Evolutionary conservation across 2,329 filamentous ascomycete genomes (phyloP).

Genomic region (Purpureocillium lavendulum): DNA sequence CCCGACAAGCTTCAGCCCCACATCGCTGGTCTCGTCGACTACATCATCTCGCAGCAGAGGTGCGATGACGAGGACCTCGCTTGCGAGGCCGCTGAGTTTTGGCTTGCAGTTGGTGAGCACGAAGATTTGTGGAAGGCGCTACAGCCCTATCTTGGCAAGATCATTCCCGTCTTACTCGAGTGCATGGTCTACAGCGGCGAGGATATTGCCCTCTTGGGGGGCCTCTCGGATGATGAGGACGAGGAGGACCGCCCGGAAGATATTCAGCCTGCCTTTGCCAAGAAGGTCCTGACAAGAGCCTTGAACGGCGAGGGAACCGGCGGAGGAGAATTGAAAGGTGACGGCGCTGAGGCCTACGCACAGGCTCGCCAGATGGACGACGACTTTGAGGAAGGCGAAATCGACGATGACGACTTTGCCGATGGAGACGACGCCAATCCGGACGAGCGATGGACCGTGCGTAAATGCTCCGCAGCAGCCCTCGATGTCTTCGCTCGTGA

Average conservation of each 20-base stretch:
- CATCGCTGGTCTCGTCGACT: conserved; percentile 80
- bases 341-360: conserved; percentile 35
- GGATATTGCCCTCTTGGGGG: conserved; percentile 77
- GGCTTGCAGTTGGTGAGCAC: conserved; percentile 89
- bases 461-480: conserved; percentile 94
- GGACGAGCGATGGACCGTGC: conserved; percentile 88
- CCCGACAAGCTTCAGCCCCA: conserved; percentile 88
- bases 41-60: conserved; percentile 84
- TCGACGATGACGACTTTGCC: conserved; percentile 64
- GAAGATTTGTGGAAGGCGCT: conserved; percentile 68
- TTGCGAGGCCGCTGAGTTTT: conserved; percentile 94
- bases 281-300: conserved; percentile 50
- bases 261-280: conserved; percentile 87
- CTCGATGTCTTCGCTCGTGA: conserved; percentile 89
- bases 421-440: conserved; percentile 73
- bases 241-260: conserved; percentile 85
- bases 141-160: conserved; percentile 69
- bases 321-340: not conserved
- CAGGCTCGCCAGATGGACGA: conserved; percentile 56
- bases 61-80: conserved; percentile 83
- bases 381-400: conserved; percentile 80
- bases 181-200: conserved; percentile 97
- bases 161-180: conserved; percentile 82
- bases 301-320: conserved; percentile 47
- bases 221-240: conserved; percentile 82